Conservation (phyloP, 2,329 filamentous ascomycete genomes). For the Ophiostoma fasciatum region DNA sequence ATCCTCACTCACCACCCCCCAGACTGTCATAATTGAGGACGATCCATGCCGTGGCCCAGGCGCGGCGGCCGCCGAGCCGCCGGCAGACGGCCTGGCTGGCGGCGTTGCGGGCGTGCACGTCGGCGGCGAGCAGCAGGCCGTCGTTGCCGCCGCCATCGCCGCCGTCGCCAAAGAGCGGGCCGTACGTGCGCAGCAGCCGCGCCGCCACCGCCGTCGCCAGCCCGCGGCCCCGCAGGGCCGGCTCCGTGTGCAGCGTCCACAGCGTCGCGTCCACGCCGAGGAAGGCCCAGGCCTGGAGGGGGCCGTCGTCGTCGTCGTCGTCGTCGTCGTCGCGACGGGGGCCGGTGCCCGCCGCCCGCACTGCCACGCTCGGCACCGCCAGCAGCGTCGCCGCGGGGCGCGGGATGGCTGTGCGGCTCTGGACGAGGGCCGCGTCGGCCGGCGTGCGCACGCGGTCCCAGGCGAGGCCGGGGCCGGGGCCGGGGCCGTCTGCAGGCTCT, state of each 20-base stretch:
- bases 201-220: slow-evolving; percentile 46
- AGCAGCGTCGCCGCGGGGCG: slow-evolving; percentile 33
- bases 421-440: slow-evolving; percentile 41
- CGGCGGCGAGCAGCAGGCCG: slow-evolving; percentile 37
- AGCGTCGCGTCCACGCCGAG: slow-evolving; percentile 46
- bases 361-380: slow-evolving; percentile 29
- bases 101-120: slow-evolving; percentile 46
- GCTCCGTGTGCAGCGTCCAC: slow-evolving; percentile 45
- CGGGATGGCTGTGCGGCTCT: slow-evolving; percentile 39
- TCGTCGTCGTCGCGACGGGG: too few species aligned
- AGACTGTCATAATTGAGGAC: slow-evolving; percentile 13
- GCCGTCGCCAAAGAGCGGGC: slow-evolving; percentile 29
- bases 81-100: slow-evolving; percentile 47
- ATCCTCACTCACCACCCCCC: slow-evolving; percentile 2
- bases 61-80: slow-evolving; percentile 40
- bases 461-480: slow-evolving; percentile 17
- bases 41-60: slow-evolving; percentile 44
- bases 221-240: slow-evolving; percentile 42
- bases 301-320: slow-evolving; percentile 24
- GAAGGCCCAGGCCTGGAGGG: slow-evolving; percentile 50
- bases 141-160: slow-evolving; percentile 49
- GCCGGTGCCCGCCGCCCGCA: slow-evolving; percentile 19
- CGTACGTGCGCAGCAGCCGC: slow-evolving; percentile 40
- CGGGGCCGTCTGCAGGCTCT: neutral
- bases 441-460: slow-evolving; percentile 36